Percentiles rank a stretch among this genome's conserved stretches.
Conservation (phyloP, 129 eudicot species). For the Cynara cardunculus region DNA sequence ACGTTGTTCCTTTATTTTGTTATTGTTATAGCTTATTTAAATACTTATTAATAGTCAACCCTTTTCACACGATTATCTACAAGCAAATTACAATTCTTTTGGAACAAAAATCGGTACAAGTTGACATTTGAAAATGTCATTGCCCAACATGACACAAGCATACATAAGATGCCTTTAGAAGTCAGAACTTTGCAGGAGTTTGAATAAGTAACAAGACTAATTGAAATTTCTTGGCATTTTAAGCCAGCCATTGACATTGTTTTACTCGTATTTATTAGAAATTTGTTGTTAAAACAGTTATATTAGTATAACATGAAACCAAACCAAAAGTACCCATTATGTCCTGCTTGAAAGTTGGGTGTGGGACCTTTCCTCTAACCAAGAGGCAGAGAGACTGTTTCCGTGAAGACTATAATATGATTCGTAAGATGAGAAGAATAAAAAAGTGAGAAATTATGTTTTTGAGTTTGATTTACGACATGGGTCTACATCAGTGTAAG, state of each 20-base stretch:
- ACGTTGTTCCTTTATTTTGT: not conserved
- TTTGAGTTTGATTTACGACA: not conserved
- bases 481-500: not conserved
- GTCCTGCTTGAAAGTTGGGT: not conserved
- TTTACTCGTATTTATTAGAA: not conserved
- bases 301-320: not conserved
- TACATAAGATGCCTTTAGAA: slow-evolving; percentile 6
- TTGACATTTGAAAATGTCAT: not conserved
- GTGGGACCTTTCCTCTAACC: not conserved
- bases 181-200: slow-evolving; percentile 7
- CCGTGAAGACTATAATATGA: not conserved
- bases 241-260: not conserved
- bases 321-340: not conserved
- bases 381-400: too few species aligned
- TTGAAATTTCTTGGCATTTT: slow-evolving; percentile 7
- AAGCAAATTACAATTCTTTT: slow-evolving; percentile 6
- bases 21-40: too few species aligned
- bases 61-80: not conserved
- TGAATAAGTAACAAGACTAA: slow-evolving; percentile 9
- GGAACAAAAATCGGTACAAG: not conserved
- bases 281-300: not conserved
- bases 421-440: not conserved
- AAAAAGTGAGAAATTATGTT: too few species aligned
- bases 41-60: not conserved
- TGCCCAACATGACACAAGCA: not conserved